Percentiles rank a stretch among this genome's conserved stretches.
Conservation (phyloP, 2,329 filamentous ascomycete genomes). For the Gyromitra esculenta region DNA sequence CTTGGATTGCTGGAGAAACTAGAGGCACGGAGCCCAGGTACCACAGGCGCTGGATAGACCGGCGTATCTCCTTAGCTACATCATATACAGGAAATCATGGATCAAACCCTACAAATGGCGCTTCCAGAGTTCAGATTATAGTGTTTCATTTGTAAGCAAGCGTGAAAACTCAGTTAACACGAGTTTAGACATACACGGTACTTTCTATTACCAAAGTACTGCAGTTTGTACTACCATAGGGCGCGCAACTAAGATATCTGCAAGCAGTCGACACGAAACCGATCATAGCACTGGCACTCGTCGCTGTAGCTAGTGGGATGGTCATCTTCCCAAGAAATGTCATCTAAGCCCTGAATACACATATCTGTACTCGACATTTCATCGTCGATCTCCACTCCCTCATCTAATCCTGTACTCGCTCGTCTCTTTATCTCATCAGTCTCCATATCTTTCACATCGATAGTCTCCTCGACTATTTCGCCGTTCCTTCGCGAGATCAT, state of each 20-base stretch:
- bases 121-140: not conserved
- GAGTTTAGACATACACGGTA: not conserved
- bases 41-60: too few relatives aligned
- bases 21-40: not conserved
- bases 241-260: slow-evolving; percentile 4
- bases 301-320: not conserved
- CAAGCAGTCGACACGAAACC: slow-evolving; percentile 19
- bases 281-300: slow-evolving; percentile 20
- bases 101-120: too few relatives aligned
- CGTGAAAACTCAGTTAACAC: not conserved
- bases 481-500: slow-evolving; percentile 42
- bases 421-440: not conserved
- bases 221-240: not conserved
- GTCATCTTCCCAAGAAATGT: not conserved
- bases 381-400: slow-evolving; percentile 8
- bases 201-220: not conserved
- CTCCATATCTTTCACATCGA: not conserved
- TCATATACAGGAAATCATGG: too few relatives aligned
- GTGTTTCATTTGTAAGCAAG: not conserved
- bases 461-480: slow-evolving; percentile 14
- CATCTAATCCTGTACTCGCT: slow-evolving; percentile 8
- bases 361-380: not conserved
- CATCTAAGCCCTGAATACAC: not conserved
- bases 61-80: too few relatives aligned
- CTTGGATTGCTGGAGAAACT: not conserved